Evolutionary conservation across 2,329 filamentous ascomycete genomes (phyloP), one percentile per base, ranked within the genome.

Genomic region (Ustulina deusta): DNA sequence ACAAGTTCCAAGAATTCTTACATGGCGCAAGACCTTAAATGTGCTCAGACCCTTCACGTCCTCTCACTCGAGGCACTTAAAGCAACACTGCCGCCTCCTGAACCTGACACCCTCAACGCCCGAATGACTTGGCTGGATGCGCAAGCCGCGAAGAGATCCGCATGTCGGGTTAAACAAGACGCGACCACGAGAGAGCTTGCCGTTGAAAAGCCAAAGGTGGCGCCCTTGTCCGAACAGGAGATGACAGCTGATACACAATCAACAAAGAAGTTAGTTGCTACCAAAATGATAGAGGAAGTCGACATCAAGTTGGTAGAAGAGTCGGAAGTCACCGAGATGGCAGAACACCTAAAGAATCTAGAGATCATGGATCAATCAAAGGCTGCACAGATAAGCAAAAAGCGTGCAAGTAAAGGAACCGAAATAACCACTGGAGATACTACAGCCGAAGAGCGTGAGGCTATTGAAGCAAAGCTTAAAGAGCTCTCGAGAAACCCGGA

Each of bases 51-150:
- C 9, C 10, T 66, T 1, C 15, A 38, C 13, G 34, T 63, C 34
- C 32, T 62, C 38, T 66, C 64, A 0, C 7, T 57, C 13, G 22
- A 15, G 15, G 52, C 64, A n/a, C 48, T 67, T 1, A 63, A 60
- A 29, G 38, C 29, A n/a, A 36, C 1, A 32, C 42, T 67, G 1
- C 22, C 38, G 6, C 49, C 11, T 25, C 60, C 61, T 4, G 55
- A 49, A 2, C 17, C 64, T 9, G 48, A 66, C 10, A 62, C 59
- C 7, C 27, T 63, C 17, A 6, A 52, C 17, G 29, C 42, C 15
- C 44, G 59, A 22, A 38, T 54, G 1, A 22, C 13, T 20, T 66
- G 64, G 64, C 17, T 66, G 2, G 59, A 55, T 46, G 44, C 13
- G 27, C 36, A 10, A 25, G 46, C 15, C 4, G 25, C 40, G 1